Percentiles rank a stretch among this genome's conserved stretches.
phyloP scores from a whole-genome alignment of 495 filamentous ascomycete genomes.

The Trichoderma asperelloides region DNA sequence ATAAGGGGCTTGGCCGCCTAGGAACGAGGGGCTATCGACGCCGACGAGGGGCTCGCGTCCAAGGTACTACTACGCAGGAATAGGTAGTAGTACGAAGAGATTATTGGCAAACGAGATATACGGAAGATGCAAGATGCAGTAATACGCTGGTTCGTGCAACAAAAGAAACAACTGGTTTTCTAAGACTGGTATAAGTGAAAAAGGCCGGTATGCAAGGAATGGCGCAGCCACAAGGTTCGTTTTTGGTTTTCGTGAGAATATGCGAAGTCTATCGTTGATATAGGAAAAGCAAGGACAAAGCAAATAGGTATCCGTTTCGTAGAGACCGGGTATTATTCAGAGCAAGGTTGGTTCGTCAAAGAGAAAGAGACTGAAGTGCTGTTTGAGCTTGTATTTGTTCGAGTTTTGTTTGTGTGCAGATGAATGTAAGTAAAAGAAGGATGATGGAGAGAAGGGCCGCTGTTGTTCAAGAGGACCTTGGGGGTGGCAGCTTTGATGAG shows the following conservation, averaged over 20 bases:
- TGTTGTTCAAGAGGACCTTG: background rate
- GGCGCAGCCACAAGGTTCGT: background rate
- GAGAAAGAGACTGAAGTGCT: background rate
- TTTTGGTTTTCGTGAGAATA: constrained; percentile 6
- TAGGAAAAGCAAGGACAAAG: background rate
- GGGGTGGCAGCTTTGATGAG: constrained; percentile 7
- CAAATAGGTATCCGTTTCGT: background rate
- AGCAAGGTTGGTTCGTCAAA: background rate
- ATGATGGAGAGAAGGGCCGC: constrained; percentile 3
- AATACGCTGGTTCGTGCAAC: constrained; percentile 6
- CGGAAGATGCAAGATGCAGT: background rate
- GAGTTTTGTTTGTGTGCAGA: background rate
- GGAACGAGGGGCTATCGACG: constrained; percentile 2
- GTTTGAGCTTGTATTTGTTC: background rate
- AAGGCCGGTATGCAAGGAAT: background rate
- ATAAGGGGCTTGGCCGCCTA: constrained; percentile 3
- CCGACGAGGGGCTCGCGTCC: constrained; percentile 1
- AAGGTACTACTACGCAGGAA: background rate
- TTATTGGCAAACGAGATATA: background rate
- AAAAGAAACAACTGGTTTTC: background rate
- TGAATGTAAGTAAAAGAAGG: background rate
- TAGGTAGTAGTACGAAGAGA: background rate
- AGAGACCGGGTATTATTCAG: constrained; percentile 1
- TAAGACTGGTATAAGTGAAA: background rate
- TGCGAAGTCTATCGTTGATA: constrained; percentile 4